Percentiles rank a stretch among this genome's conserved stretches.
These are phyloP conservation scores for Aspergillus candidus DNA, from an alignment of 2,329 filamentous ascomycete genomes.

Conservation along the genomic window DNA sequence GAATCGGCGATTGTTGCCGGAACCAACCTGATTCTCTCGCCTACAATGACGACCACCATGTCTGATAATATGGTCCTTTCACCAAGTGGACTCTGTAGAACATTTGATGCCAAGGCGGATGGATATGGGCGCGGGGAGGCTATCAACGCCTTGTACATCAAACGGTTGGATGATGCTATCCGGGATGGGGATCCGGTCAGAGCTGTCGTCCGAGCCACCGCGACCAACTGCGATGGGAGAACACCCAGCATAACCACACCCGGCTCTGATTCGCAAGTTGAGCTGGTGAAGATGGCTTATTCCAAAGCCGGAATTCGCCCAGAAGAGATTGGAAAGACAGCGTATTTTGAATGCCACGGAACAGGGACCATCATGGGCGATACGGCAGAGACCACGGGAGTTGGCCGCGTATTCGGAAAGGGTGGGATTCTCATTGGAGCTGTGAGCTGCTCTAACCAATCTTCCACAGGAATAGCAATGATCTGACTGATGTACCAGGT, in stretches of 20 bases:
- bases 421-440: constrained; percentile 12
- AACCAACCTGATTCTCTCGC: constrained; percentile 29
- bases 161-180: constrained; percentile 24
- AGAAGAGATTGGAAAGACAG: constrained; percentile 3
- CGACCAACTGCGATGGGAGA: constrained; percentile 20
- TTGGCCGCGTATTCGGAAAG: constrained; percentile 9
- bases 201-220: constrained; percentile 23
- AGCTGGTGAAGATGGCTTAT: not conserved
- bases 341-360: constrained; percentile 12
- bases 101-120: constrained; percentile 24
- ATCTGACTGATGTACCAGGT: constrained; percentile 2
- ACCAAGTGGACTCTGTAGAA: constrained; percentile 21
- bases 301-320: constrained; percentile 1
- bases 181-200: constrained; percentile 25
- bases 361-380: constrained; percentile 10
- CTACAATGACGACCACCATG: constrained; percentile 22
- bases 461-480: not conserved
- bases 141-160: constrained; percentile 27
- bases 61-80: constrained; percentile 32
- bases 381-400: not conserved
- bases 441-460: constrained; percentile 2
- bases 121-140: constrained; percentile 32
- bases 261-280: constrained; percentile 2
- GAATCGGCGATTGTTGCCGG: constrained; percentile 29
- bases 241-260: constrained; percentile 1